Percentiles rank a stretch among this genome's conserved stretches.
phyloP scores from a whole-genome alignment of 1,139 yeast species.

The Debaryomycetaceae sp. region DNA sequence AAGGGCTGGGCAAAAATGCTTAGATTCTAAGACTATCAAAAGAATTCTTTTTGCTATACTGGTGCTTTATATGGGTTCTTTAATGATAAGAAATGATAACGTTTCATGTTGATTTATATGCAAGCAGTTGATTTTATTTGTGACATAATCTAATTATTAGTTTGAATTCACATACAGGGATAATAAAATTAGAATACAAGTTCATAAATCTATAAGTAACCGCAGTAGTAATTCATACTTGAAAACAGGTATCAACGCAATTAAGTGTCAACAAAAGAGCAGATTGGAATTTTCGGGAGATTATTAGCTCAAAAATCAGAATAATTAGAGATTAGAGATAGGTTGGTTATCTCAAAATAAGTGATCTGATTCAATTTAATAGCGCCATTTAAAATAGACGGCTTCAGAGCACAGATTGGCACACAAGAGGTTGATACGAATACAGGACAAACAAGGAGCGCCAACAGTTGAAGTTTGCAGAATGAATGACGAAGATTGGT shows the following conservation, averaged over 20 bases:
- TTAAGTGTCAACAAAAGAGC: background rate
- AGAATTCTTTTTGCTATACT: too few species aligned
- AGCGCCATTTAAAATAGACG: background rate
- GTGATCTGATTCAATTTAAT: background rate
- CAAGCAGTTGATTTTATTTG: background rate
- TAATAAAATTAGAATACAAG: background rate
- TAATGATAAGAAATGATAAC: background rate
- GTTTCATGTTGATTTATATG: background rate
- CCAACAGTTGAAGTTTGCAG: background rate
- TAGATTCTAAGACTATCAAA: too few species aligned
- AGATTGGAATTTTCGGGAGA: background rate
- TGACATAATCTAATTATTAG: background rate
- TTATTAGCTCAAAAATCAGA: background rate
- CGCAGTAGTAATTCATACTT: background rate
- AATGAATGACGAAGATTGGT: conserved; percentile 40
- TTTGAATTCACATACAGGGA: background rate
- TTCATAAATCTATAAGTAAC: background rate
- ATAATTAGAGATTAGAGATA: background rate
- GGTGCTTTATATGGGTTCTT: too few species aligned
- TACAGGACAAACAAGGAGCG: background rate
- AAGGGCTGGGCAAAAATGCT: too few species aligned
- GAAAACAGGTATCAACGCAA: background rate
- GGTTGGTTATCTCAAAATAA: background rate
- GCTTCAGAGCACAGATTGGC: background rate
- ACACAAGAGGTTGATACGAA: background rate